These are phyloP conservation scores for Condylostoma magnum DNA, from an alignment of 169 alveolate species.

Conservation along the genomic window DNA sequence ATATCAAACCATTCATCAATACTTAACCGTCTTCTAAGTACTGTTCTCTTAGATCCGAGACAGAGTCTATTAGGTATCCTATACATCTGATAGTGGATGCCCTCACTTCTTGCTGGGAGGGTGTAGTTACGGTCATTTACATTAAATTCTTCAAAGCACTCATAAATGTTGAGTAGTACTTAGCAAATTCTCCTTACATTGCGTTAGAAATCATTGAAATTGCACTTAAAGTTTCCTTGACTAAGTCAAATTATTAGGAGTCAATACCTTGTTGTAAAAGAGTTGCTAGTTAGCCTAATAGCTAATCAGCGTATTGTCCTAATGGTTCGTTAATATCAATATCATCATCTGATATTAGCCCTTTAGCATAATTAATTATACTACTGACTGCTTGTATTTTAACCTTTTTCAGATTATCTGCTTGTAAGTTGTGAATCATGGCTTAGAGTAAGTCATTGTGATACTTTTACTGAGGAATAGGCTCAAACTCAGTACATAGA, in stretches of 20 bases:
- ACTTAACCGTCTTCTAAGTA: constrained; percentile 2
- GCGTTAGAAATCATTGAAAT: constrained; percentile 26
- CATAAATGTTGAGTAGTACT: constrained; percentile 8
- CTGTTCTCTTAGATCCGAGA: neutral
- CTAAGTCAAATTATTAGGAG: neutral
- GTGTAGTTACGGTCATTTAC: neutral
- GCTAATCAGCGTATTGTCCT: neutral
- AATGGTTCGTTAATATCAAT: neutral
- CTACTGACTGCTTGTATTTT: neutral
- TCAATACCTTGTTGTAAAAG: neutral
- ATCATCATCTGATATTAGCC: constrained; percentile 14
- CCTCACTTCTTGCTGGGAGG: constrained; percentile 17
- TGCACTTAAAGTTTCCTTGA: constrained; percentile 12
- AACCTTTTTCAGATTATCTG: neutral
- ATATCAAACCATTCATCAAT: neutral
- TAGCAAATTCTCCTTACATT: constrained; percentile 5
- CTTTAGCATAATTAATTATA: constrained; percentile 16
- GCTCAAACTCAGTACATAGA: constrained; percentile 27
- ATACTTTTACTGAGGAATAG: neutral
- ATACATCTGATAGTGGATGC: constrained; percentile 19
- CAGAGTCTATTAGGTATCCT: constrained; percentile 2
- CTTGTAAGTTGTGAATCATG: neutral
- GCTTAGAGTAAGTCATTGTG: constrained; percentile 1
- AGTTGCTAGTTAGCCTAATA: neutral
- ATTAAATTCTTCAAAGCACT: neutral